phyloP scores from a whole-genome alignment of 2,329 filamentous ascomycete genomes.

The Aspergillus aculeatinus region DNA sequence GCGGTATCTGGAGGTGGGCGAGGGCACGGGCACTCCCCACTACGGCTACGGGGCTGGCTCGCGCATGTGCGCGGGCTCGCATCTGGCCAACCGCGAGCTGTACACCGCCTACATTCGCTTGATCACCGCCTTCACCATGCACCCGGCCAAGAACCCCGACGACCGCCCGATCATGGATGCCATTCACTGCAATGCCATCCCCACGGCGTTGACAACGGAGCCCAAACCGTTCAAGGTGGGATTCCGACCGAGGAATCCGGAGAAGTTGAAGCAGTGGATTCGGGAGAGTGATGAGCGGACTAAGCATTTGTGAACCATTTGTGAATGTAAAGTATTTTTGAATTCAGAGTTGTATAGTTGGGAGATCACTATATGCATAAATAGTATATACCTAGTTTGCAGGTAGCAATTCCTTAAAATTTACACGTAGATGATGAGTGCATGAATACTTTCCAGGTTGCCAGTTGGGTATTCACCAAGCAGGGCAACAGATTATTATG shows the following conservation, averaged over 20 bases:
- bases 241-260: conserved; percentile 51
- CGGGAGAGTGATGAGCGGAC: conserved; percentile 53
- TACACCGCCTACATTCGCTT: conserved; percentile 61
- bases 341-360: too few species aligned
- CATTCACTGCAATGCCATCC: conserved; percentile 57
- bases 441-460: too few species aligned
- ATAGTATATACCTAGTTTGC: too few species aligned
- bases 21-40: conserved; percentile 57
- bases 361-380: too few species aligned
- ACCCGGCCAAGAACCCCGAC: conserved; percentile 45
- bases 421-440: too few species aligned
- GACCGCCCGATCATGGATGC: conserved; percentile 57
- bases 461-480: too few species aligned
- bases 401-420: too few species aligned
- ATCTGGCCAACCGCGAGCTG: conserved; percentile 63
- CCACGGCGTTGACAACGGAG: conserved; percentile 61
- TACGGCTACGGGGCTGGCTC: conserved; percentile 64
- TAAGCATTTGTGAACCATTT: conserved; percentile 47
- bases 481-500: too few species aligned
- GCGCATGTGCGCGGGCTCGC: conserved; percentile 63
- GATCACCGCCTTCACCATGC: conserved; percentile 59
- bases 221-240: conserved; percentile 64
- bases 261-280: conserved; percentile 54
- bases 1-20: conserved; percentile 61
- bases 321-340: conserved; percentile 21